These are phyloP conservation scores for Verticillium isaacii DNA, from an alignment of 2,329 filamentous ascomycete genomes.

Conservation along the genomic window DNA sequence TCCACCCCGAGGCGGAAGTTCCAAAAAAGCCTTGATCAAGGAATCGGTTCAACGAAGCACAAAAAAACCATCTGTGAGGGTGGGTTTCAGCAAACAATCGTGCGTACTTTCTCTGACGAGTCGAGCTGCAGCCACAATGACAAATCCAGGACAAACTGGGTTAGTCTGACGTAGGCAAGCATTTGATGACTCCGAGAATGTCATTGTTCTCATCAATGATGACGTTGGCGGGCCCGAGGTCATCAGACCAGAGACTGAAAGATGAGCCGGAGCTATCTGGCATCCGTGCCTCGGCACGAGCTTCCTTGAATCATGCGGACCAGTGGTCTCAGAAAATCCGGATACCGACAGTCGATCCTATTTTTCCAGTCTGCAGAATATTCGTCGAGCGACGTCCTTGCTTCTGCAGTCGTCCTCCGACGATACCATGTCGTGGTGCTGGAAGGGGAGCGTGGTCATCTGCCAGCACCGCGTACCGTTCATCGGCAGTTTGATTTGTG, in stretches of 20 bases:
- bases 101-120: no score
- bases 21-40: no score
- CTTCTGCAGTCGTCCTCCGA: slow-evolving; percentile 22
- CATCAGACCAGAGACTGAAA: slow-evolving; percentile 25
- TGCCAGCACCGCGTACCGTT: slow-evolving; percentile 32
- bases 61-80: no score
- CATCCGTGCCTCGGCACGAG: background rate
- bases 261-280: background rate
- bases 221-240: slow-evolving; percentile 26
- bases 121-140: slow-evolving; percentile 29
- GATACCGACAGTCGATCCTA: slow-evolving; percentile 6
- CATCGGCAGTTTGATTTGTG: slow-evolving; percentile 21
- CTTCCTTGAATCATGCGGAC: no score
- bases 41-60: no score
- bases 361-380: slow-evolving; percentile 22
- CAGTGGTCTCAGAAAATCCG: no score
- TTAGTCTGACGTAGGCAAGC: slow-evolving; percentile 28
- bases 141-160: slow-evolving; percentile 27
- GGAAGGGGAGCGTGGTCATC: slow-evolving; percentile 25
- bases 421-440: slow-evolving; percentile 28
- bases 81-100: no score
- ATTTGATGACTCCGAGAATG: slow-evolving; percentile 31
- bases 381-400: slow-evolving; percentile 26
- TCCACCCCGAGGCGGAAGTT: no score
- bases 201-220: slow-evolving; percentile 22